These are phyloP conservation scores for Vaccinium myrtillus DNA, from an alignment of 148 eudicot genomes.

Conservation along the genomic window DNA sequence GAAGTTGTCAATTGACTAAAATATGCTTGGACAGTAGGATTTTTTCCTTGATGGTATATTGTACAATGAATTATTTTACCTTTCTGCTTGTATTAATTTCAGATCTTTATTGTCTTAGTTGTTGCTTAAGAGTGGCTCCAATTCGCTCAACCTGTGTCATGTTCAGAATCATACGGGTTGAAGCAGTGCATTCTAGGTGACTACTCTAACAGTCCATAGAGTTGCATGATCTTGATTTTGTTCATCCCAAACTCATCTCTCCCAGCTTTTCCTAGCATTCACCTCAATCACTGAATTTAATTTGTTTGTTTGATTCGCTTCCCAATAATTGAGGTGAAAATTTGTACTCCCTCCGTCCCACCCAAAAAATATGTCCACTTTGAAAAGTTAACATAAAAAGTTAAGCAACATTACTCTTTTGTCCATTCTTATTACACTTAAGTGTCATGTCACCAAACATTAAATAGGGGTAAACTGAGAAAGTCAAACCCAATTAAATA, in stretches of 20 bases:
- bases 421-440: too few relatives aligned
- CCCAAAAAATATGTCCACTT: too few relatives aligned
- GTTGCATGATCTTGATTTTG: neutral
- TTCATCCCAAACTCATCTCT: neutral
- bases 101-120: neutral
- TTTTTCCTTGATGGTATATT: neutral
- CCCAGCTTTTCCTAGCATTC: neutral
- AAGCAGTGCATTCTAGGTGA: neutral
- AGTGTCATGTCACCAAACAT: too few relatives aligned
- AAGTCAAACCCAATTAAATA: too few relatives aligned
- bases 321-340: neutral
- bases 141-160: neutral
- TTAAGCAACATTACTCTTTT: too few relatives aligned
- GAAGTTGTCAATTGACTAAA: neutral
- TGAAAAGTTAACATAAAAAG: too few relatives aligned
- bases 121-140: neutral
- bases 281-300: neutral
- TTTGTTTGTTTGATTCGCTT: neutral
- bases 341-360: neutral
- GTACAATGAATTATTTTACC: neutral
- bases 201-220: neutral
- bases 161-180: neutral
- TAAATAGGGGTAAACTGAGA: too few relatives aligned
- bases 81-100: neutral
- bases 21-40: neutral